Conservation (phyloP, 768 basidiomycete species). For the Leucogyrophana mollusca region DNA sequence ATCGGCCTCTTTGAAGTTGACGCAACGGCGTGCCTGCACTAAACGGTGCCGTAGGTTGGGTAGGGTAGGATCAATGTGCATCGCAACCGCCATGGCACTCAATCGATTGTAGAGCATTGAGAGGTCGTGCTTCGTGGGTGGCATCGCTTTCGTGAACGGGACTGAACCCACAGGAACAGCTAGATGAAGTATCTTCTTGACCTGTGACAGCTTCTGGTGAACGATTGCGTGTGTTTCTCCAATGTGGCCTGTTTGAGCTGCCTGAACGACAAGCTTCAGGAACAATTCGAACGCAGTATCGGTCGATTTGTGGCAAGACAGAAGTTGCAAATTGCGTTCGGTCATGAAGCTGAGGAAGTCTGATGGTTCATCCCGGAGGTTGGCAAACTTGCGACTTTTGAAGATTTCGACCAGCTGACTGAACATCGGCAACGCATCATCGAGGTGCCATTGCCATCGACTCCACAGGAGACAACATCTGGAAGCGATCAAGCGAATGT, state of each 20-base stretch:
- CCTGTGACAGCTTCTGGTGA: constrained; percentile 37
- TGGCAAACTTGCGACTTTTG: constrained; percentile 71
- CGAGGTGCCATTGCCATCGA: constrained; percentile 76
- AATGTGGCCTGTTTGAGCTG: constrained; percentile 27
- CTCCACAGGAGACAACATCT: constrained; percentile 74
- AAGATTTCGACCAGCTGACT: constrained; percentile 70
- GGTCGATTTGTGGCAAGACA: constrained; percentile 45
- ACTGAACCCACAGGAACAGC: constrained; percentile 71
- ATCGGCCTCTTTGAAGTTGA: constrained; percentile 67
- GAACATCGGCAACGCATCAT: constrained; percentile 56
- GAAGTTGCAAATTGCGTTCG: constrained; percentile 48
- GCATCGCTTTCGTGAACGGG: constrained; percentile 53
- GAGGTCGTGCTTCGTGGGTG: constrained; percentile 53
- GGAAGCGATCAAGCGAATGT: constrained; percentile 64
- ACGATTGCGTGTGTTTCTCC: not conserved
- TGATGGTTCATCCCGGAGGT: constrained; percentile 56
- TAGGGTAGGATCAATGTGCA: constrained; percentile 60
- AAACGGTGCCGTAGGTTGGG: constrained; percentile 51
- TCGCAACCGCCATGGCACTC: constrained; percentile 65
- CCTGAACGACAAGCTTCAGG: constrained; percentile 77
- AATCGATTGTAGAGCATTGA: constrained; percentile 85
- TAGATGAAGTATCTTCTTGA: constrained; percentile 70
- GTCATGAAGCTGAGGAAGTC: constrained; percentile 76
- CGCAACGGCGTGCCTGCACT: constrained; percentile 63
- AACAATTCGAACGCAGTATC: constrained; percentile 82